Percentiles rank a stretch among this genome's conserved stretches.
phyloP scores from a whole-genome alignment of 495 filamentous ascomycete genomes.

The Lepraria neglecta region DNA sequence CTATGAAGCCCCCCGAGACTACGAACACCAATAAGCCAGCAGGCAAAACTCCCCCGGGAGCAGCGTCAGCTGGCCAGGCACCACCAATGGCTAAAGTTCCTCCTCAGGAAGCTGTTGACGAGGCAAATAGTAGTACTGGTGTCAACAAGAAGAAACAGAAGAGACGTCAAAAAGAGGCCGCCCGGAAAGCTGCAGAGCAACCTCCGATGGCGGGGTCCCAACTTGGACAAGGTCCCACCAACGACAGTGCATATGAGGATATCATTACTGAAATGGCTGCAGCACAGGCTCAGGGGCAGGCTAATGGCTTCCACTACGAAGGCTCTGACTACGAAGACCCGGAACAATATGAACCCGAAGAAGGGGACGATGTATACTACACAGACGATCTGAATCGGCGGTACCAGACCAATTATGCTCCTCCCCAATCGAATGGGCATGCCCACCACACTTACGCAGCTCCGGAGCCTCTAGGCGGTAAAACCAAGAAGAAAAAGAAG shows the following conservation, averaged over 20 bases:
- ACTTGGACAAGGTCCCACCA: slow-evolving; percentile 18
- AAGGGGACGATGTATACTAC: slow-evolving; percentile 37
- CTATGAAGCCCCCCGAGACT: slow-evolving; percentile 4
- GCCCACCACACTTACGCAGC: slow-evolving; percentile 24
- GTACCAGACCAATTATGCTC: slow-evolving; percentile 23
- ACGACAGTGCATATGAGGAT: slow-evolving; percentile 21
- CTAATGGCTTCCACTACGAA: slow-evolving; percentile 31
- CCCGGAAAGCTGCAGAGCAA: slow-evolving; percentile 58
- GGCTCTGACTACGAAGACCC: slow-evolving; percentile 32
- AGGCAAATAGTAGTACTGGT: slow-evolving; percentile 28
- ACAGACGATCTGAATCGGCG: slow-evolving; percentile 34
- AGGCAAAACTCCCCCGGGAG: not conserved
- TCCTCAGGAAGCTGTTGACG: slow-evolving; percentile 15
- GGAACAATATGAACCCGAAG: slow-evolving; percentile 32
- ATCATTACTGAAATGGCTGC: slow-evolving; percentile 19
- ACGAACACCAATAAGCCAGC: slow-evolving; percentile 1
- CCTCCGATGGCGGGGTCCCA: slow-evolving; percentile 14
- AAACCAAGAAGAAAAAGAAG: slow-evolving; percentile 48
- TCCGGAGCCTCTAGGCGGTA: slow-evolving; percentile 25
- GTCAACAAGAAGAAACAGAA: slow-evolving; percentile 95
- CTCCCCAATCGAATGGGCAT: slow-evolving; percentile 27
- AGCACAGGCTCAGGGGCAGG: slow-evolving; percentile 13
- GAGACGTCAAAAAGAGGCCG: slow-evolving; percentile 68
- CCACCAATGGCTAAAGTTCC: slow-evolving; percentile 1
- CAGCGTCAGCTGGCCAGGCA: slow-evolving; percentile 7